Evolutionary conservation across 805 yeast species (phyloP), one percentile per base, ranked within the genome.

Genomic region (Pichia pseudocactophila): DNA sequence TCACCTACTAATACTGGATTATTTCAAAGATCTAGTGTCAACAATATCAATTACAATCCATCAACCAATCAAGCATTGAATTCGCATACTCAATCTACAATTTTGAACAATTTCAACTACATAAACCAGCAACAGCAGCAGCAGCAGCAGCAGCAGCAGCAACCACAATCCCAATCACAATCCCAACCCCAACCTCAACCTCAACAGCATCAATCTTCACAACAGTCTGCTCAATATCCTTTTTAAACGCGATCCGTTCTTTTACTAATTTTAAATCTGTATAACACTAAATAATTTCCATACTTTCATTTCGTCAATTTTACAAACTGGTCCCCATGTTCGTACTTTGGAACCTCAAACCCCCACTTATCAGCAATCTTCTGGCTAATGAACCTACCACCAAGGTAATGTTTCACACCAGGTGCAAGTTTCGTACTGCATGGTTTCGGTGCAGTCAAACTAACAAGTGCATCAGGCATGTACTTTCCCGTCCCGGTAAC

Each of bases 381-480:
- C 12, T 61, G 55, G 37, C 79, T 74, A 15, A 92, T 76, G 55
- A 92, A 92, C 40, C 98, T 66, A 3, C 98, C 98, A 1, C 98
- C 98, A 30, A 89, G 70, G 59, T 76, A 92, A 58, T 90, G 98
- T 5, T 67, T 60, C 1, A 50, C 35, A 1, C 71, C 68, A 7
- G 61, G 56, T 13, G 22, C 39, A 47, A 84, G 71, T 45, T 62
- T 65, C 19, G 25, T 20, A 2, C 94, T 77, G 41, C 95, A 89
- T 0, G 94, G 92, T 57, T 92, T 92, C 8, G 98, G 98, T 0
- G 96, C 97, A 0, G 97, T 89, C 38, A 92, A 65, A 39, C 95
- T 82, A 9, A 92, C 79, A 37, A 92, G 66, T 50, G 78, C 76
- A 6, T 71, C 61, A 0, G 97, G 95, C 20, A 66, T 66, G 16